Evolutionary conservation across 2,329 filamentous ascomycete genomes (phyloP), one percentile per base, ranked within the genome.

Genomic region (Colletotrichum spinosum): DNA sequence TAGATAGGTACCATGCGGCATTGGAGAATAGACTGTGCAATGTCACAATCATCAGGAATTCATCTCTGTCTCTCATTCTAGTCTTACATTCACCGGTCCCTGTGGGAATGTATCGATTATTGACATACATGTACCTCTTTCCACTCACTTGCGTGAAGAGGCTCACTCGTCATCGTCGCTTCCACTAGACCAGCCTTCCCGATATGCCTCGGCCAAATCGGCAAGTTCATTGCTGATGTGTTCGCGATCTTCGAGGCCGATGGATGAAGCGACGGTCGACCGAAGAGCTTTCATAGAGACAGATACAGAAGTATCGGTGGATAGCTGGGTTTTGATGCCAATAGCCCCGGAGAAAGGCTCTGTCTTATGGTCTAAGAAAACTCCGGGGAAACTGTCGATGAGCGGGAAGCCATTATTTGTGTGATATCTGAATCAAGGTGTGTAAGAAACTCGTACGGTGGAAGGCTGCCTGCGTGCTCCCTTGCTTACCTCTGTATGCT

Each of bases 181-280:
- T 33, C 89, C 93, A 72, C 91, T 93, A 11, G 88, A 89, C 92
- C 93, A 97, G 2, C 93, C 93, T 67, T 96, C 92, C 70, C 93
- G 89, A 75, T 97, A 98, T 65, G 92, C 92, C 73, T 97, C 94
- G 1, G 91, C 90, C 72, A 98, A 89, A 65, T 92, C 90, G 33
- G 91, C 89, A 44, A 99, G 82, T 11, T 91, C 89, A 73, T 97
- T 96, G 50, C 88, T 87, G n/a, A 98, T 82, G 2, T 84, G 83
- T 78, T 99, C 96, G 46, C 95, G 86, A 73, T 98, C 94, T 65
- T 97, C 93, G 3, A 95, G 71, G 0, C 84, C 82, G 13, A 94
- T 83, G 10, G 87, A 83, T 67, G 89, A 86, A 13, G 86, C 79
- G 11, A 91, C 88, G 11, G 91, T 83, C 25, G 84, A 80, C 69